Evolutionary conservation across 129 eudicot genomes (phyloP).

Genomic region (Calendula officinalis): DNA sequence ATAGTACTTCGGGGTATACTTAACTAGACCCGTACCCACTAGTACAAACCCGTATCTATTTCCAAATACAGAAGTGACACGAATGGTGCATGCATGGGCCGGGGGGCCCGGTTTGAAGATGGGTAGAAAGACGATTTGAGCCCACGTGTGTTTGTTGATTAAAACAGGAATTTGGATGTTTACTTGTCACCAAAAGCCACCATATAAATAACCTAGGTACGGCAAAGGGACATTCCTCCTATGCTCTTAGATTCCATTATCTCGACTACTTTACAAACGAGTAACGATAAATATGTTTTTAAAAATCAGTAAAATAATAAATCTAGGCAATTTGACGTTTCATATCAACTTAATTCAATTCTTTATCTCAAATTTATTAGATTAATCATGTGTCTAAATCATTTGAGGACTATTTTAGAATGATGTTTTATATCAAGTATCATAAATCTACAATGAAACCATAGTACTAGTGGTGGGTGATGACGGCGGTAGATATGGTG

Average conservation of each 20-base stretch:
- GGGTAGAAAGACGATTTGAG: slow-evolving; percentile 18
- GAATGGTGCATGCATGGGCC: slow-evolving; percentile 5
- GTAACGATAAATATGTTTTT: neutral
- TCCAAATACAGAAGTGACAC: slow-evolving; percentile 20
- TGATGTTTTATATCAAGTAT: slow-evolving; percentile 7
- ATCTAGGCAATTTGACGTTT: too few relatives aligned
- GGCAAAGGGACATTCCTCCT: slow-evolving; percentile 30
- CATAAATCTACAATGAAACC: too few relatives aligned
- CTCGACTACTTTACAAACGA: neutral
- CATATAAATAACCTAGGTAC: slow-evolving; percentile 20
- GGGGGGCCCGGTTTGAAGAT: slow-evolving; percentile 27
- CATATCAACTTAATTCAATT: too few relatives aligned
- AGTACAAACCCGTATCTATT: slow-evolving; percentile 3
- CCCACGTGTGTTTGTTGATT: slow-evolving; percentile 31
- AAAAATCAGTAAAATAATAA: too few relatives aligned
- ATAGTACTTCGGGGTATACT: too few relatives aligned
- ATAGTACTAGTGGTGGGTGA: too few relatives aligned
- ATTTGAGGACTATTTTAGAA: too few relatives aligned
- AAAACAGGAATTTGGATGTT: slow-evolving; percentile 29
- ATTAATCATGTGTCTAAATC: too few relatives aligned
- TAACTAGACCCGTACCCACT: too few relatives aligned
- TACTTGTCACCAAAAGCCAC: slow-evolving; percentile 29
- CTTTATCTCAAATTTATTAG: too few relatives aligned
- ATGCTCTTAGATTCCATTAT: slow-evolving; percentile 17
- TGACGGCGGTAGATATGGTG: too few relatives aligned